Conservation (phyloP, 805 yeast species). For the Candida maltosa region DNA sequence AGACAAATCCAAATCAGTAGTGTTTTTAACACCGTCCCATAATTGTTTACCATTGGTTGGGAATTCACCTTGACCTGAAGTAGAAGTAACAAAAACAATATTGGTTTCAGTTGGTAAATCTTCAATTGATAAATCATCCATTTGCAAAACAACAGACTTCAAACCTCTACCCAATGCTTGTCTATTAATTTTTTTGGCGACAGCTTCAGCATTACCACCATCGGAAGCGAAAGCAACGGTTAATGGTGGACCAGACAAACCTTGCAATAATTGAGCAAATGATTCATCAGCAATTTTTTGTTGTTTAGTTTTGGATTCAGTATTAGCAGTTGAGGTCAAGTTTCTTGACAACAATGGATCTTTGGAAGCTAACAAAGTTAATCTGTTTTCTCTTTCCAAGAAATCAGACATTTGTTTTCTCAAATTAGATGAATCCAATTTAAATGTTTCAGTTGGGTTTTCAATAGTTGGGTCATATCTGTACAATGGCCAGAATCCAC, state of each 20-base stretch:
- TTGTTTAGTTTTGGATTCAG: slow-evolving; percentile 58
- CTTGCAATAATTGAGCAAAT: slow-evolving; percentile 72
- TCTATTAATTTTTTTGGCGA: slow-evolving; percentile 75
- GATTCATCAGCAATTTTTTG: slow-evolving; percentile 72
- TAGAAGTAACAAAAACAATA: slow-evolving; percentile 66
- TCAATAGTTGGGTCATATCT: slow-evolving; percentile 69
- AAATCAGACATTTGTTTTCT: slow-evolving; percentile 74
- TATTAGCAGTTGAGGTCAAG: slow-evolving; percentile 57
- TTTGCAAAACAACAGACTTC: slow-evolving; percentile 59
- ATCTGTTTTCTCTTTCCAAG: slow-evolving; percentile 84
- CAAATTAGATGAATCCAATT: slow-evolving; percentile 80
- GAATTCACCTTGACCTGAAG: slow-evolving; percentile 86
- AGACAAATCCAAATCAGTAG: slow-evolving; percentile 64
- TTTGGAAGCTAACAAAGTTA: slow-evolving; percentile 68
- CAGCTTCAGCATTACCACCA: slow-evolving; percentile 81
- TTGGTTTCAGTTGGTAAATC: slow-evolving; percentile 70
- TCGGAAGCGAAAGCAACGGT: slow-evolving; percentile 86
- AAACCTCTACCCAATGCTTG: slow-evolving; percentile 81
- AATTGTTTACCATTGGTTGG: slow-evolving; percentile 77
- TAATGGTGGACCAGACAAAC: slow-evolving; percentile 88
- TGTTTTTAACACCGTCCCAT: slow-evolving; percentile 66
- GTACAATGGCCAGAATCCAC: slow-evolving; percentile 96
- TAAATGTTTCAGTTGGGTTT: slow-evolving; percentile 56
- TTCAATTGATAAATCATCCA: slow-evolving; percentile 72
- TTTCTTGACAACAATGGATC: slow-evolving; percentile 77